Evolutionary conservation across 768 basidiomycete genomes (phyloP).

Genomic region (Exidia glandulosa): DNA sequence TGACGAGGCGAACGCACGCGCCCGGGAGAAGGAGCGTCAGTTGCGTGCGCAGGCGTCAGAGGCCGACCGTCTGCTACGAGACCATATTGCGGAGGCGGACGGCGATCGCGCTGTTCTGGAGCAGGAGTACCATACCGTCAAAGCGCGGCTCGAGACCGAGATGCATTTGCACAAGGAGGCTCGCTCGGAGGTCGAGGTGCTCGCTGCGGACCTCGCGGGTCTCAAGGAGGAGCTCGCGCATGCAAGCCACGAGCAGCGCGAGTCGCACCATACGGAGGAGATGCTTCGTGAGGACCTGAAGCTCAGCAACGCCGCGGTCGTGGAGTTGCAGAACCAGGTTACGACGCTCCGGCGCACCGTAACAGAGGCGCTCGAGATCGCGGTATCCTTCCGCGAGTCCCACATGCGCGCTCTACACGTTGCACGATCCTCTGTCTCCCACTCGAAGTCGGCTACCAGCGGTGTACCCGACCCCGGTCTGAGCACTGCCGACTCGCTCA

Average conservation of each 20-base stretch:
- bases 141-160: conserved; percentile 47
- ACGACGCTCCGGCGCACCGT: conserved; percentile 59
- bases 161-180: conserved; percentile 55
- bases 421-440: conserved; percentile 16
- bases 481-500: background rate
- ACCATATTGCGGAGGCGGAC: conserved; percentile 87
- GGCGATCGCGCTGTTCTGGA: conserved; percentile 89
- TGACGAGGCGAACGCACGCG: conserved; percentile 53
- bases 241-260: conserved; percentile 57
- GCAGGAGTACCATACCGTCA: conserved; percentile 69
- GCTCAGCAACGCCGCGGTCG: conserved; percentile 55
- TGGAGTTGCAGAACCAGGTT: conserved; percentile 52
- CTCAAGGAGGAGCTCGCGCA: conserved; percentile 65
- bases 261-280: conserved; percentile 54
- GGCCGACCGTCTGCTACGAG: conserved; percentile 58
- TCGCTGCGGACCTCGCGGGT: conserved; percentile 54
- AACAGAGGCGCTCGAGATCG: conserved; percentile 73
- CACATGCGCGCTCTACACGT: conserved; percentile 61
- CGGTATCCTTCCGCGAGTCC: conserved; percentile 64
- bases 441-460: background rate
- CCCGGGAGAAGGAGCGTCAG: conserved; percentile 73
- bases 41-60: conserved; percentile 61
- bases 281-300: conserved; percentile 65
- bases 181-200: conserved; percentile 47
- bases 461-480: background rate